Evolutionary conservation across 2,329 filamentous ascomycete genomes (phyloP), one percentile per base, ranked within the genome.

Genomic region (Exophiala sideris): DNA sequence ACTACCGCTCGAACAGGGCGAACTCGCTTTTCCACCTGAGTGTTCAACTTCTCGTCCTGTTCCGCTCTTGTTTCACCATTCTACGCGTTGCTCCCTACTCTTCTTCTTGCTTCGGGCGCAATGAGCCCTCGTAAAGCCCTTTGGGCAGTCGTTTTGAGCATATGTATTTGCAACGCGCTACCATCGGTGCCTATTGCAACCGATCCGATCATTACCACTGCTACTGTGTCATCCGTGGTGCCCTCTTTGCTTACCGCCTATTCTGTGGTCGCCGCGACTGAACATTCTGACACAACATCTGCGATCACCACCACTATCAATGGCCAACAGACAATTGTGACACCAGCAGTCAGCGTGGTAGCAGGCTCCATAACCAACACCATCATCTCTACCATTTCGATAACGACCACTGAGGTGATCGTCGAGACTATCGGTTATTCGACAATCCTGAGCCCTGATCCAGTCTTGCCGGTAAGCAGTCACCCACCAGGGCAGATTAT

Each of bases 151-250:
- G 42, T 14, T 40, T 42, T 48, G 10, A 33, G 46, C 12, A 34
- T 48, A 12, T 52, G n/a, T 14, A 16, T 54, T 29, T 54, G 47
- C 45, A 48, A 50, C 44, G 57, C 54, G 12, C 33, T 44, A 20
- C 40, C 50, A 40, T 57, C 57, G 29, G 54, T 60, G 11, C 57
- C 57, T 9, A 20, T 60, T 38, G 57, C 57, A 9, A 60, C 57
- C 10, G 41, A 60, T 39, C 57, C 57, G n/a, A 57, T 60, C 33
- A 35, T 60, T 6, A 40, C 45, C 11, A 54, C 54, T 10, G 51
- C 24, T 12, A 60, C 57, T 3, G 36, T 57, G 5, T 21, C 57
- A 21, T 55, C 57, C 2, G 57, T 54, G 10, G 11, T 59, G 18
- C 54, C 54, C 10, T 57, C 54, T 10, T 14, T 57, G 21, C 34